Evolutionary conservation across 2,329 filamentous ascomycete species (phyloP), one percentile per base, ranked within the genome.

Genomic region (Lizonia empirigonia): DNA sequence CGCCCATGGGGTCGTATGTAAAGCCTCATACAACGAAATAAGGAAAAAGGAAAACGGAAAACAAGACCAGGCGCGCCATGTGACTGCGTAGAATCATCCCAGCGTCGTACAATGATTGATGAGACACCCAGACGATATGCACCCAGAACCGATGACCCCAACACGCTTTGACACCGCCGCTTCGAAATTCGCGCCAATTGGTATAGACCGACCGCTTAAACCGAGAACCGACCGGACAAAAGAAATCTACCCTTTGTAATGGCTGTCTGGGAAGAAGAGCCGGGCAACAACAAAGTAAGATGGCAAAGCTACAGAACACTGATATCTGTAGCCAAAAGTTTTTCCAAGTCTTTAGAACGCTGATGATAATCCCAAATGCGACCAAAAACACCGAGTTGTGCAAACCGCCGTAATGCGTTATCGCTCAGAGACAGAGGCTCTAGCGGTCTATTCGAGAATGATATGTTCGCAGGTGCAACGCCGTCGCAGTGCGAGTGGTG

Each of bases 401-500:
- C 70, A 73, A 68, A 64, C 64, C 69, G 63, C 72, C 69, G 64
- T 71, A 71, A 73, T 72, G 69, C 70, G 64, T 63, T 70, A 71
- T 67, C 64, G 68, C 70, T 68, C 51, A 50, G 68, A 71, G 65
- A 69, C 67, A 65, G 62, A 71, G 63, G 69, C 67, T 63, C 66
- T 67, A 64, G 69, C 69, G 65, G 62, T 74, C 69, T 71, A 70
- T 70, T 68, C 60, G 62, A 64, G 67, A 65, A 62, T 58, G 47
- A 65, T 62, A 54, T 64, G 65, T 68, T 70, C 62, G 66, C 65
- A 53, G 65, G 61, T 65, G 72, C 71, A 72, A 74, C 72, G 71
- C 72, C 72, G 71, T 75, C 62, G 70, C 67, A 69, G 64, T 62
- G 56, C 59, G 62, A 66, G 68, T 74, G 71, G 71, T 73, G 73